Evolutionary conservation across 768 basidiomycete genomes (phyloP).

Genomic region (Leccinellum luteum): DNA sequence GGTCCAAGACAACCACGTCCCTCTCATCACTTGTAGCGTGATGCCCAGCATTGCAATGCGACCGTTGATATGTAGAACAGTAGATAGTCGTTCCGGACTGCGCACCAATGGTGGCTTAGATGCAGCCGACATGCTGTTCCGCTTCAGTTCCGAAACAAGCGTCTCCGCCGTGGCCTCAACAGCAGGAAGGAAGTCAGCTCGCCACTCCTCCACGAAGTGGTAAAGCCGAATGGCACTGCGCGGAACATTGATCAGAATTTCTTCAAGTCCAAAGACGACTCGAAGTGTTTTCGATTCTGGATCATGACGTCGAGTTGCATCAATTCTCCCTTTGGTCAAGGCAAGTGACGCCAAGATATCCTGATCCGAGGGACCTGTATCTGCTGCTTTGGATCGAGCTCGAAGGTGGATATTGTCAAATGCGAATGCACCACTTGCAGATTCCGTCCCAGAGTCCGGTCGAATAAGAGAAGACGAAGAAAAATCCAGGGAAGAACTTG

Average conservation of each 20-base stretch:
- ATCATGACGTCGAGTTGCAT: conserved; percentile 48
- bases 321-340: conserved; percentile 46
- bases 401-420: conserved; percentile 56
- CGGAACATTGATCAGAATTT: conserved; percentile 60
- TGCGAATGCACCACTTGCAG: conserved; percentile 45
- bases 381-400: conserved; percentile 50
- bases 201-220: conserved; percentile 80
- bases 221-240: conserved; percentile 80
- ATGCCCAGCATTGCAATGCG: conserved; percentile 51
- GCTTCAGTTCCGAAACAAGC: conserved; percentile 61
- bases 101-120: conserved; percentile 26
- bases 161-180: conserved; percentile 66
- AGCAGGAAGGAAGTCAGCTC: conserved; percentile 71
- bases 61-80: conserved; percentile 49
- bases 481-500: conserved; percentile 32
- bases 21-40: conserved; percentile 81
- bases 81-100: conserved; percentile 7
- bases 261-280: conserved; percentile 43
- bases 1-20: conserved; percentile 83
- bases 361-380: conserved; percentile 40
- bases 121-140: conserved; percentile 37
- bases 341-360: conserved; percentile 62
- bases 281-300: conserved; percentile 38
- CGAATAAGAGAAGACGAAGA: conserved; percentile 20
- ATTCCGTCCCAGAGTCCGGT: conserved; percentile 30